These are phyloP conservation scores for Astragalus glycyphyllos DNA, from an alignment of 306 rosid genomes.

Conservation along the genomic window DNA sequence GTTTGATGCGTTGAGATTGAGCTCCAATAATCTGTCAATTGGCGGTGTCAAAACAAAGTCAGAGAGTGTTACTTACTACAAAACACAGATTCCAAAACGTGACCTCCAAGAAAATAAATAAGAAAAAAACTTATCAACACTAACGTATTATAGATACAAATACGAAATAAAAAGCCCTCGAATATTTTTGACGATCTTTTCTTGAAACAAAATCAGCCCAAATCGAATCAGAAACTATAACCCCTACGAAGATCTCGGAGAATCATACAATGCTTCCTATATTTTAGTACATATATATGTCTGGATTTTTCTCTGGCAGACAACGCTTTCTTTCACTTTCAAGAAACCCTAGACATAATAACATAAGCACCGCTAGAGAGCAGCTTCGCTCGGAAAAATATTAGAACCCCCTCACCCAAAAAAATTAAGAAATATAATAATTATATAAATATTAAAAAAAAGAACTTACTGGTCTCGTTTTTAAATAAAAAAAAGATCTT, in stretches of 20 bases:
- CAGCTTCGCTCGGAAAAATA: not conserved
- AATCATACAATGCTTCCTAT: slow-evolving; percentile 42
- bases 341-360: slow-evolving; percentile 18
- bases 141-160: not conserved
- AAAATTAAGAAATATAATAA: not conserved
- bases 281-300: slow-evolving; percentile 21
- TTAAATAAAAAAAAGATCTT: too few relatives aligned
- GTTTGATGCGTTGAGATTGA: not conserved
- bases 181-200: slow-evolving; percentile 42
- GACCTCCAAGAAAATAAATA: not conserved
- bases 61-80: slow-evolving; percentile 22
- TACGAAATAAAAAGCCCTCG: slow-evolving; percentile 1
- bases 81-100: slow-evolving; percentile 32
- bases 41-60: slow-evolving; percentile 17
- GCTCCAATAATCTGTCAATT: slow-evolving; percentile 27
- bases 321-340: slow-evolving; percentile 23
- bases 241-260: slow-evolving; percentile 66
- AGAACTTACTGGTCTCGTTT: not conserved
- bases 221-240: slow-evolving; percentile 28
- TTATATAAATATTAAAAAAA: not conserved
- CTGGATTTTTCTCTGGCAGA: not conserved
- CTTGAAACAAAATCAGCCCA: slow-evolving; percentile 41
- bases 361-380: not conserved
- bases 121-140: not conserved
- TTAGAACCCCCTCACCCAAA: slow-evolving; percentile 6